A percentile compares a stretch with the other conserved stretches of the same genome.
Conservation (phyloP, 306 rosid species). For the Quercus cerris region DNA sequence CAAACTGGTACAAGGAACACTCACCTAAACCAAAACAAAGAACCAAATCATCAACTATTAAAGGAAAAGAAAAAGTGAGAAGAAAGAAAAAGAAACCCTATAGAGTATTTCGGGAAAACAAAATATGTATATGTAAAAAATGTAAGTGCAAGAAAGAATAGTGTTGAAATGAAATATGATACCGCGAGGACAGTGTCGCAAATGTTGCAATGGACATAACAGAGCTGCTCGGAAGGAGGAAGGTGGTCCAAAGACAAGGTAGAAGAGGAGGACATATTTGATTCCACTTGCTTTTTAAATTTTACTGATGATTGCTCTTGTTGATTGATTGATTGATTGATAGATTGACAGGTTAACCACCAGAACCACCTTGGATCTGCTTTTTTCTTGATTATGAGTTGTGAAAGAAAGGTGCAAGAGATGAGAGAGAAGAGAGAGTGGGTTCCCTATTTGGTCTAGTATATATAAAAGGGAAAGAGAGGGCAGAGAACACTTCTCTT, state of each 20-base stretch:
- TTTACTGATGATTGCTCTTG: conserved; percentile 87
- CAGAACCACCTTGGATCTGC: conserved; percentile 98
- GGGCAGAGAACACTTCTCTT: conserved; percentile 6
- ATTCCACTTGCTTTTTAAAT: conserved; percentile 28
- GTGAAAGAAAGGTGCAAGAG: conserved; percentile 58
- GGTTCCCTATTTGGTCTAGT: conserved; percentile 41
- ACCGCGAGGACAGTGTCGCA: conserved; percentile 98
- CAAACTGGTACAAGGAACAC: conserved; percentile 94
- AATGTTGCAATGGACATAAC: conserved; percentile 93
- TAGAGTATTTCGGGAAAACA: neutral
- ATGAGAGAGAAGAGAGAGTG: conserved; percentile 24
- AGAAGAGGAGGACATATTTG: conserved; percentile 81
- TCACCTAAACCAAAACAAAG: conserved; percentile 43
- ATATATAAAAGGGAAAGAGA: conserved; percentile 39
- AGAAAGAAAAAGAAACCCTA: conserved; percentile 19
- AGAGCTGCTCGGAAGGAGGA: conserved; percentile 90
- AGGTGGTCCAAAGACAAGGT: conserved; percentile 82
- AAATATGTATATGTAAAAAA: neutral
- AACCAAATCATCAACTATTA: neutral
- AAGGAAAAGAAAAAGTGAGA: neutral
- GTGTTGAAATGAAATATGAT: conserved; percentile 10
- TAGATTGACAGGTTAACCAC: conserved; percentile 93
- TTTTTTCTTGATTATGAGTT: conserved; percentile 66
- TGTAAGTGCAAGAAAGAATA: neutral
- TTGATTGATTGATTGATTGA: conserved; percentile 75